Base-by-base conservation (phyloP, 2,329 filamentous ascomycete genomes). In the Exophiala phaeomuriformis region DNA sequence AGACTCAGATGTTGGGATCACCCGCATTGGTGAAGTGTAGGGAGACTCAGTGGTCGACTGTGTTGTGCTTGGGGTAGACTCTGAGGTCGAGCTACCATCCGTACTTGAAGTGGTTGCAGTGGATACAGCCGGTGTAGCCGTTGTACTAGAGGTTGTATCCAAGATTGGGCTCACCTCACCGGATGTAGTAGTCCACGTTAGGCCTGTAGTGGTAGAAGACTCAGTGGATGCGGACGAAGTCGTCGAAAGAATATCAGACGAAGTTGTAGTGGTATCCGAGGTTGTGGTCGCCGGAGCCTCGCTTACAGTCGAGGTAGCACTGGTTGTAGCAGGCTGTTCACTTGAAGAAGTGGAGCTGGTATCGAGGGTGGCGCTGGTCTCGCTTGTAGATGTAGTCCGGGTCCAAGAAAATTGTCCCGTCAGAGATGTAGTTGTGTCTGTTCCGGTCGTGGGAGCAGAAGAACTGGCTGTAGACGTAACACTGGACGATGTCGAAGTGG, bases 51-150 rank as follows among this genome's bases (percentile, higher is more conserved):
- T 19, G 19, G 19, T 19, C 19, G 19, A 19, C 19, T 19, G 19
- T 19, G 39, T 41, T 41, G 39, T 41, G 39, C 39, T 41, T 41
- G 39, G 28, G 7, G 39, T 41, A 5, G 19, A 28, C 5, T 28
- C 39, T 7, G 39, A 41, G 9, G 19, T 28, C 12, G 39, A 27
- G 12, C 9, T 28, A 36, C 19, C n/a, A 27, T 31, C 36, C 2
- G 30, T 28, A 39, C 39, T 47, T 6, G 48, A 52, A 31, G 49
- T 56, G 29, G 29, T 46, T 5, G 45, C 29, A 32, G 36, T 35
- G 2, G 31, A 19, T 5, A 9, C 30, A 19, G 43, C 40, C 7
- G 33, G 9, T n/a, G 50, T 41, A 30, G n/a, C 30, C 7, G 40
- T 31, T 31, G n/a, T 48, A 31, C 36, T 36, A 12, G 51, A 48